Conservation (phyloP, 352 stramenopile genomes). For the Globisporangium paddicum region DNA sequence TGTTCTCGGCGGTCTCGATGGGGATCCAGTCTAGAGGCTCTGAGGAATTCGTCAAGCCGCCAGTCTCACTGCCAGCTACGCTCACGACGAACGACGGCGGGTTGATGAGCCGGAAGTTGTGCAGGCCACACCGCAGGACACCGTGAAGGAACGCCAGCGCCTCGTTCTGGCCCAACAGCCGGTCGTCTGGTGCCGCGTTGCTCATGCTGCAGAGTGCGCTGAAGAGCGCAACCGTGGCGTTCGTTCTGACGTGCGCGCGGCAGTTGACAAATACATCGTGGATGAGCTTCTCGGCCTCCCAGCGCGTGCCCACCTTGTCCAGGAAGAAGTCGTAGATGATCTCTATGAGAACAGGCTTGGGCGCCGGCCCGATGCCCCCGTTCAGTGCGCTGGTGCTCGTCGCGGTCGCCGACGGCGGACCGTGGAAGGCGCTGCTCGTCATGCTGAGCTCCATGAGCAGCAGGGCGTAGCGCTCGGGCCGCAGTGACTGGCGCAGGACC, state of each 20-base stretch:
- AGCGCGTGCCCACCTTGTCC: constrained; percentile 58
- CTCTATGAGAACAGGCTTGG: constrained; percentile 61
- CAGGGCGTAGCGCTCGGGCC: constrained; percentile 17
- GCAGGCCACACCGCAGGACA: constrained; percentile 54
- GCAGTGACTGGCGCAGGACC: constrained; percentile 42
- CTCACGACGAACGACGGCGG: constrained; percentile 8
- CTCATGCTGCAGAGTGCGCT: constrained; percentile 69
- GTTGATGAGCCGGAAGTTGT: constrained; percentile 49
- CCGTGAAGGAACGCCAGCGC: constrained; percentile 53
- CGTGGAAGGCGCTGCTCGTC: constrained; percentile 27
- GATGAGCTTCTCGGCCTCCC: constrained; percentile 73
- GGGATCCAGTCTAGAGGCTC: constrained; percentile 30
- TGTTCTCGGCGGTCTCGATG: constrained; percentile 28
- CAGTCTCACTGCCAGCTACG: not conserved
- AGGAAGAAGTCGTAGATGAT: constrained; percentile 77
- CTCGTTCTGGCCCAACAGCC: constrained; percentile 65
- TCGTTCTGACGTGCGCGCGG: constrained; percentile 30
- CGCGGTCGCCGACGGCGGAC: not conserved
- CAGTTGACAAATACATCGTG: constrained; percentile 83
- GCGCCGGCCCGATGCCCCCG: constrained; percentile 49
- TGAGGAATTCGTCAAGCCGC: too few species aligned
- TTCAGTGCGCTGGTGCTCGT: constrained; percentile 28
- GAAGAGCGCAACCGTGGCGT: constrained; percentile 56
- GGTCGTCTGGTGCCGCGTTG: constrained; percentile 48
- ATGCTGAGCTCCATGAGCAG: constrained; percentile 45